phyloP scores from a whole-genome alignment of 1,284 basidiomycete species.

The Amylostereum areolatum region DNA sequence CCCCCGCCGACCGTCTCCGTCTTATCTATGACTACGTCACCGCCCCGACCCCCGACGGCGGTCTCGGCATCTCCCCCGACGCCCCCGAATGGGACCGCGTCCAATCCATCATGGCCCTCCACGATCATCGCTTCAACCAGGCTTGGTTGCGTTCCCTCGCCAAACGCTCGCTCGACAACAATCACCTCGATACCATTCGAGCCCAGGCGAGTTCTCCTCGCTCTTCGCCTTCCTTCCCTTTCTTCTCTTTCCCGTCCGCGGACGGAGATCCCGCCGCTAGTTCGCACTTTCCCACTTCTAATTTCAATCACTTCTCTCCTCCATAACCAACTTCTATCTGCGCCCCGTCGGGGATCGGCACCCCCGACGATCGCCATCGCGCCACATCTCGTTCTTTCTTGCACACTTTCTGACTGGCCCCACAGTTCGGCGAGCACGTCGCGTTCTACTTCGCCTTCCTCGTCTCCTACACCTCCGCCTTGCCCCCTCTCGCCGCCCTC shows the following conservation, averaged over 20 bases:
- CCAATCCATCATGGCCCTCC: slow-evolving; percentile 76
- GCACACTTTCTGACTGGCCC: background rate
- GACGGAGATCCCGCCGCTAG: no score
- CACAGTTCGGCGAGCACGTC: slow-evolving; percentile 81
- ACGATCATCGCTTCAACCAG: slow-evolving; percentile 78
- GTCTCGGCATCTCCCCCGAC: slow-evolving; percentile 73
- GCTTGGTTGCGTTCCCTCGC: slow-evolving; percentile 66
- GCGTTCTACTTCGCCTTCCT: slow-evolving; percentile 93
- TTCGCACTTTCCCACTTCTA: no score
- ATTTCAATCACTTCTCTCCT: no score
- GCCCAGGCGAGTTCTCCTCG: slow-evolving; percentile 41
- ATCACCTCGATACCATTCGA: slow-evolving; percentile 52
- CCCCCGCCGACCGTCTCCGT: slow-evolving; percentile 73
- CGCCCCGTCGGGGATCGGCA: no score
- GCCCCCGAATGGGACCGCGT: slow-evolving; percentile 72
- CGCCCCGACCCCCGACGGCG: slow-evolving; percentile 62
- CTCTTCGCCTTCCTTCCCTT: background rate
- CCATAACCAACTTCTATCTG: no score
- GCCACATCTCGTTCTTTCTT: no score
- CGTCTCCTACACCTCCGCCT: slow-evolving; percentile 73
- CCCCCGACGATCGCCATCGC: no score
- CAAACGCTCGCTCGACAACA: slow-evolving; percentile 51
- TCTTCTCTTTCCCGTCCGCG: background rate
- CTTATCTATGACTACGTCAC: slow-evolving; percentile 75
- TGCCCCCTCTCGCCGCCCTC: slow-evolving; percentile 62